Conservation (phyloP, 2,329 filamentous ascomycete genomes). For the Phialemoniopsis sp. region DNA sequence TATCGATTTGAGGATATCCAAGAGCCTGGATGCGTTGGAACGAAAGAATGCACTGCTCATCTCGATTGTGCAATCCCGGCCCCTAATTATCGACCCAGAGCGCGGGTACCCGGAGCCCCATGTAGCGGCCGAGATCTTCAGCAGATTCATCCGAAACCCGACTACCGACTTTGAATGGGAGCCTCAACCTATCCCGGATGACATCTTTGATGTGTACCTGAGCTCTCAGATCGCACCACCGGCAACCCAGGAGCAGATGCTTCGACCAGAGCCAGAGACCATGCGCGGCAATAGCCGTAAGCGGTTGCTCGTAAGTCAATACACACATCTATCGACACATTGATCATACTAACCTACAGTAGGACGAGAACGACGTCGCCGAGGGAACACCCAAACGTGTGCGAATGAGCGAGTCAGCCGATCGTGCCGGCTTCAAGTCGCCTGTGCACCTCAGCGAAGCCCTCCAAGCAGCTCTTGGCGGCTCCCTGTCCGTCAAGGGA, state of each 20-base stretch:
- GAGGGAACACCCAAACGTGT: slow-evolving; percentile 20
- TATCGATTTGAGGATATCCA: slow-evolving; percentile 40
- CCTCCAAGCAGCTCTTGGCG: slow-evolving; percentile 7
- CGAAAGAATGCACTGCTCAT: slow-evolving; percentile 35
- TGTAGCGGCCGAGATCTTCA: slow-evolving; percentile 41
- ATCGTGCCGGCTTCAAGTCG: slow-evolving; percentile 7
- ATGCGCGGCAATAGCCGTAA: slow-evolving; percentile 30
- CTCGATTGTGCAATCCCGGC: slow-evolving; percentile 27
- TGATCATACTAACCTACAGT: slow-evolving; percentile 1
- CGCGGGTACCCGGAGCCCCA: slow-evolving; percentile 32
- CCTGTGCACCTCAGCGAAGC: slow-evolving; percentile 5
- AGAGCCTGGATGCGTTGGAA: slow-evolving; percentile 34
- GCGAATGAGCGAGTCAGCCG: slow-evolving; percentile 18
- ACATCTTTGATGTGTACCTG: slow-evolving; percentile 43
- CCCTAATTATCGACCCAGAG: slow-evolving; percentile 35
- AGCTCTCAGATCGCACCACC: slow-evolving; percentile 29
- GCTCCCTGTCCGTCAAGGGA: background rate
- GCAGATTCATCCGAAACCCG: slow-evolving; percentile 35
- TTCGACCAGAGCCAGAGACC: slow-evolving; percentile 5
- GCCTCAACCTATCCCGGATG: slow-evolving; percentile 39
- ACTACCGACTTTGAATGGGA: slow-evolving; percentile 39
- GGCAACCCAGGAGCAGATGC: slow-evolving; percentile 9
- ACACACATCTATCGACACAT: too few relatives aligned
- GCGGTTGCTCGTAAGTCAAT: slow-evolving; percentile 13
- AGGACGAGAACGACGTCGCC: slow-evolving; percentile 27